Percentiles rank a stretch among this genome's conserved stretches.
phyloP scores from a whole-genome alignment of 192 early-diverging fungal genomes.

The Coemansia sp. region DNA sequence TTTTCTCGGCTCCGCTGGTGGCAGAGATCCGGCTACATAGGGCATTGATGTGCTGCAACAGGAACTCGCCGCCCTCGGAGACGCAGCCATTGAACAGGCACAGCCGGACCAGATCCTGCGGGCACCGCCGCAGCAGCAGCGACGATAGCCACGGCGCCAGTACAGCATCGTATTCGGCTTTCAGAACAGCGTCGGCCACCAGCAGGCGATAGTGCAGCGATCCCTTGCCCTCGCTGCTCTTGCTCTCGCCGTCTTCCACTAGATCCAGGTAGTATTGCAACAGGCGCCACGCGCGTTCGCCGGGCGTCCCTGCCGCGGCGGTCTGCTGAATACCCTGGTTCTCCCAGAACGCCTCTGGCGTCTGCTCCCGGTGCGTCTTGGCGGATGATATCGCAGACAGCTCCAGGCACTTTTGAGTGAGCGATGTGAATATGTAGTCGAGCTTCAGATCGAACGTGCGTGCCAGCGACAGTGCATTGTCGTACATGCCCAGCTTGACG shows the following conservation, averaged over 20 bases:
- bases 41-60: slow-evolving; percentile 33
- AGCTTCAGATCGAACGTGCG: slow-evolving; percentile 20
- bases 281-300: slow-evolving; percentile 39
- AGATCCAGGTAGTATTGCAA: slow-evolving; percentile 32
- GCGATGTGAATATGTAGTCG: slow-evolving; percentile 17
- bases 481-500: slow-evolving; percentile 40
- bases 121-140: slow-evolving; percentile 23
- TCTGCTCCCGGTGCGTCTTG: slow-evolving; percentile 8
- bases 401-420: slow-evolving; percentile 32
- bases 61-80: slow-evolving; percentile 31
- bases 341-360: slow-evolving; percentile 32
- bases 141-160: slow-evolving; percentile 41
- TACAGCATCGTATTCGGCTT: slow-evolving; percentile 13
- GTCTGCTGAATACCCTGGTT: slow-evolving; percentile 9
- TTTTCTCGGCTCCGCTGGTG: background rate
- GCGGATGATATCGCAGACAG: slow-evolving; percentile 3
- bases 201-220: slow-evolving; percentile 17
- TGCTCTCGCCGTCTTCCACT: slow-evolving; percentile 5
- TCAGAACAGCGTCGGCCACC: slow-evolving; percentile 24
- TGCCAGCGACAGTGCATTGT: slow-evolving; percentile 34
- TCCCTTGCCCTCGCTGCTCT: too few species aligned
- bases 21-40: slow-evolving; percentile 5
- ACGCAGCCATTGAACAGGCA: slow-evolving; percentile 36
- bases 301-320: slow-evolving; percentile 13
- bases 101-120: slow-evolving; percentile 45